These are phyloP conservation scores for Chrysanthemum lavandulifolium DNA, from an alignment of 129 eudicot species.

Conservation along the genomic window DNA sequence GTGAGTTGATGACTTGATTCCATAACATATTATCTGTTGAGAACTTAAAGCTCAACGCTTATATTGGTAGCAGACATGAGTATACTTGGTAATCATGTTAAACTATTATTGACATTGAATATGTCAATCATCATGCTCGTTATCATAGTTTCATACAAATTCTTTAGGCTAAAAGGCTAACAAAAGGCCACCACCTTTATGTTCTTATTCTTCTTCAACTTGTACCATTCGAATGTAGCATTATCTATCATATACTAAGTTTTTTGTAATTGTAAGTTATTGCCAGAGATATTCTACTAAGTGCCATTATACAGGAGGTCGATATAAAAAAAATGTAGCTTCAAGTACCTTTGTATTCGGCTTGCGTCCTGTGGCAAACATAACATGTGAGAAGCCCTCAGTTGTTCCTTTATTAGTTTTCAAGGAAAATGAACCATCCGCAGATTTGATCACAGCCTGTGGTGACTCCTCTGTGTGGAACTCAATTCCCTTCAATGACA, in stretches of 20 bases:
- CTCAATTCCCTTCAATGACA: conserved; percentile 90
- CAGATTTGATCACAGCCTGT: conserved; percentile 71
- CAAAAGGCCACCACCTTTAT: not conserved
- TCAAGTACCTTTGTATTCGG: conserved; percentile 78
- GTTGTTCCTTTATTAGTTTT: conserved; percentile 90
- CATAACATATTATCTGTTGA: not conserved
- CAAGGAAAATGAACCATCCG: conserved; percentile 76
- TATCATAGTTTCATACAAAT: not conserved
- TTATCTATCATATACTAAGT: not conserved
- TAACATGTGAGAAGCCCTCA: conserved; percentile 94
- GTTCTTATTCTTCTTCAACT: conserved; percentile 4
- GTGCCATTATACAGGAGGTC: not conserved
- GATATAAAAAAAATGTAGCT: no score
- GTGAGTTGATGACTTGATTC: not conserved
- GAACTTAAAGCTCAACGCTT: not conserved
- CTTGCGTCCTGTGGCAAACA: conserved; percentile 98
- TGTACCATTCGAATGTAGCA: conserved; percentile 6
- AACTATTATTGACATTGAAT: not conserved
- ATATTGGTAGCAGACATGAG: not conserved
- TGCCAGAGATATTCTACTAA: not conserved
- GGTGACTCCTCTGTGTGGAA: conserved; percentile 95
- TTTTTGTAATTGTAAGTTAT: not conserved
- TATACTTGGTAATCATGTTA: not conserved
- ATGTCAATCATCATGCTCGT: not conserved
- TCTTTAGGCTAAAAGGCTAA: not conserved